Base-by-base conservation (phyloP, 2,329 filamentous ascomycete species). In the Neonectria hederae region DNA sequence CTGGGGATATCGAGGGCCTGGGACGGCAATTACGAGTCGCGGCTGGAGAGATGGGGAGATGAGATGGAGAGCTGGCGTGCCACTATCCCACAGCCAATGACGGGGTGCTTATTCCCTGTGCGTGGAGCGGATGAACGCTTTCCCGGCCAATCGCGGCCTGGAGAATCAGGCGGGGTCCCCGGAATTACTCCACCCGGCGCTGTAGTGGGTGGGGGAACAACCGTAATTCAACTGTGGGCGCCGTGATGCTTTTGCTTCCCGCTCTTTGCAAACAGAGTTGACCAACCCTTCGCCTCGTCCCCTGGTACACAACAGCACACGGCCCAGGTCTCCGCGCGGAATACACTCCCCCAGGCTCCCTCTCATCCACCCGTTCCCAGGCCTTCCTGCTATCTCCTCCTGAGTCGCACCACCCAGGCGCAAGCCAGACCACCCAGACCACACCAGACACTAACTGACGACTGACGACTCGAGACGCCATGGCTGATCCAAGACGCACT, bases 121-220 rank as follows among this genome's bases (percentile, higher is more conserved):
- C 35, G 60, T 57, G 69, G 68, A 52, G 57, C 66, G 72, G 72
- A 68, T 71, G 69, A 74, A 71, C 2, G 11, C 71, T 73, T 65
- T 68, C 32, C 72, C 72, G 60, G 7, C 69, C 64, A 74, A 73
- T 72, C 46, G 61, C 17, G 10, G 17, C 9, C n/a, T 13, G 28
- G 28, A 0, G 55, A 51, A 40, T 45, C 45, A 65, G 54, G 54
- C 57, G 61, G 57, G 65, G 54, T 61, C 57, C 64, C 61, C 57
- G 38, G 61, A 59, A 42, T 58, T 40, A 30, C 51, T 52, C 63
- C 63, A 51, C 9, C 13, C 35, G 35, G 9, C 35, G 5, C 35
- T 38, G 28, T 28, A 9, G 28, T 28, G 28, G 28, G n/a, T n/a
- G n/a, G 28, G 28, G 28, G 10, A 9, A 28, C 28, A 28, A 6